A percentile compares a stretch with the other conserved stretches of the same genome.
Conservation (phyloP, 495 filamentous ascomycete genomes). For the Aspergillus funiculosus region DNA sequence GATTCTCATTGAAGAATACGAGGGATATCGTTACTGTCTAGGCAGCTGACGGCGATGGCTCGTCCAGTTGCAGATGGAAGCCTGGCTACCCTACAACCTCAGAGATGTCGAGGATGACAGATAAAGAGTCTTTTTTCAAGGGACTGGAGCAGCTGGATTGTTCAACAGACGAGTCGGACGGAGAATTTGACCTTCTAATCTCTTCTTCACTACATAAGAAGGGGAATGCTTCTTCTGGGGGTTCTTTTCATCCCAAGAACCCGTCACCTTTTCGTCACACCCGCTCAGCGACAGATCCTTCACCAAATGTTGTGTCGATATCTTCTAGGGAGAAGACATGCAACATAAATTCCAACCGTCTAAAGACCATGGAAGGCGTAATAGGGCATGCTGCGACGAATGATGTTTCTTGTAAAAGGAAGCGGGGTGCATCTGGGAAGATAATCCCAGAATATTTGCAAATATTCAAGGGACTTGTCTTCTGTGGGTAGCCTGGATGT, state of each 20-base stretch:
- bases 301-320: neutral
- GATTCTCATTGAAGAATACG: neutral
- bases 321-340: neutral
- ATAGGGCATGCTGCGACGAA: neutral
- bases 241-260: neutral
- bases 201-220: neutral
- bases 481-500: slow-evolving; percentile 44
- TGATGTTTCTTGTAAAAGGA: slow-evolving; percentile 15
- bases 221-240: neutral
- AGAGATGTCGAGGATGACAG: slow-evolving; percentile 19
- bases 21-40: slow-evolving; percentile 9
- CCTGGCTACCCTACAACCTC: slow-evolving; percentile 18
- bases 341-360: slow-evolving; percentile 1
- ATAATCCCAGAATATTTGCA: slow-evolving; percentile 52
- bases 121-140: slow-evolving; percentile 42
- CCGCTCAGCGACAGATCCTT: neutral
- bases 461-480: slow-evolving; percentile 59
- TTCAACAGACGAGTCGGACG: slow-evolving; percentile 28
- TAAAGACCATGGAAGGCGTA: slow-evolving; percentile 1
- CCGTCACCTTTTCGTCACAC: slow-evolving; percentile 2
- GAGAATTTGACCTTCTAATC: slow-evolving; percentile 12
- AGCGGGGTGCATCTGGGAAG: slow-evolving; percentile 26
- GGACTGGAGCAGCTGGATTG: slow-evolving; percentile 43
- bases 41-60: slow-evolving; percentile 16
- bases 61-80: slow-evolving; percentile 6